Evolutionary conservation across 2,329 filamentous ascomycete genomes (phyloP).

Genomic region (Pseudopyrenochaeta lycopersici): DNA sequence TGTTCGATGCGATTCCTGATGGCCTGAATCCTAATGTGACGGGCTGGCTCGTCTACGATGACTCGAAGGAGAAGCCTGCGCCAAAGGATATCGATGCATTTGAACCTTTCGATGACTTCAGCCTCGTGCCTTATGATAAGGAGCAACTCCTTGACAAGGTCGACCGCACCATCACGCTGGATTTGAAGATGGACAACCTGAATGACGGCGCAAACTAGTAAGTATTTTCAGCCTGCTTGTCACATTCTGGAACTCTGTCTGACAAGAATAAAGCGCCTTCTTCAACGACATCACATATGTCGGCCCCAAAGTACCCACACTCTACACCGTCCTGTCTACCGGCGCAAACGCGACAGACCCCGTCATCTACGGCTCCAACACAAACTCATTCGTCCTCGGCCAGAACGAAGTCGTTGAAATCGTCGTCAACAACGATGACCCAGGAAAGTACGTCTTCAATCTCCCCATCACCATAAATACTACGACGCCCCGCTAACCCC

Average conservation of each 20-base stretch:
- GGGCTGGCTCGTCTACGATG: slow-evolving; percentile 65
- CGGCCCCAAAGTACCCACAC: slow-evolving; percentile 76
- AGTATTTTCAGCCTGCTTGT: slow-evolving; percentile 21
- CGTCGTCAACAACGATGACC: slow-evolving; percentile 79
- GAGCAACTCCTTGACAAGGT: slow-evolving; percentile 68
- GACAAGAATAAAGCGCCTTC: slow-evolving; percentile 48
- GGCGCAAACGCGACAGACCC: slow-evolving; percentile 57
- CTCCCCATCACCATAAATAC: slow-evolving; percentile 67
- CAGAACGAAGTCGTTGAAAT: slow-evolving; percentile 75
- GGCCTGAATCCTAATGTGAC: slow-evolving; percentile 72
- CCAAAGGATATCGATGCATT: slow-evolving; percentile 69
- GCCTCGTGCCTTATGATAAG: slow-evolving; percentile 73
- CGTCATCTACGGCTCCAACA: slow-evolving; percentile 61
- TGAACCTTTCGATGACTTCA: slow-evolving; percentile 76
- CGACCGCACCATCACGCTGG: slow-evolving; percentile 69
- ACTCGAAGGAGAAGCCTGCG: slow-evolving; percentile 54
- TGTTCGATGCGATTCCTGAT: slow-evolving; percentile 73
- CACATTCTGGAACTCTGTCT: background rate
- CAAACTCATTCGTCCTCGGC: slow-evolving; percentile 69
- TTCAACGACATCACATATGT: slow-evolving; percentile 81
- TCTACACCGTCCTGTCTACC: slow-evolving; percentile 78
- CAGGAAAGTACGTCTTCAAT: slow-evolving; percentile 56
- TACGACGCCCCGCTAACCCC: slow-evolving; percentile 14
- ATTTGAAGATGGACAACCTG: slow-evolving; percentile 70
- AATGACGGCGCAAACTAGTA: slow-evolving; percentile 73